Percentiles rank a stretch among this genome's conserved stretches.
These are phyloP conservation scores for Capsicum chinense DNA, from an alignment of 257 asterid species.

Conservation along the genomic window DNA sequence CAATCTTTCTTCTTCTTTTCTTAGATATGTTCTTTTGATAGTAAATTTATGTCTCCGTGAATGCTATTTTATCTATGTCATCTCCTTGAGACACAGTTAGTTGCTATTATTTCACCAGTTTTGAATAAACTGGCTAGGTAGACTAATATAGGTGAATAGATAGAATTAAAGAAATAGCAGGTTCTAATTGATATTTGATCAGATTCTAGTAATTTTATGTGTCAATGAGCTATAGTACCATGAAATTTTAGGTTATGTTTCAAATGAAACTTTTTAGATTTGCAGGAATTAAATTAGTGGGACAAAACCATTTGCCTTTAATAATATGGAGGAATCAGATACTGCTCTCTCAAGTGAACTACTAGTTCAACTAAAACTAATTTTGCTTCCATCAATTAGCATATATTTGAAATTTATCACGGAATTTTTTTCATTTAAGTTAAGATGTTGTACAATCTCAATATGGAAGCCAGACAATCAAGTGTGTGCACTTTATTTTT, in stretches of 20 bases:
- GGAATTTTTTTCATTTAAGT: neutral
- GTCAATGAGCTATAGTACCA: neutral
- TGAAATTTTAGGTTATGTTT: neutral
- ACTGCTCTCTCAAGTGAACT: constrained; percentile 61
- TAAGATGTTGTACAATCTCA: constrained; percentile 20
- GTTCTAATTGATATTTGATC: neutral
- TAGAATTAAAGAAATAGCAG: neutral
- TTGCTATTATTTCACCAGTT: neutral
- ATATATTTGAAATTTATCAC: neutral
- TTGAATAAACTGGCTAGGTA: neutral
- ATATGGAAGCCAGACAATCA: neutral
- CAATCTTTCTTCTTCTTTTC: constrained; percentile 8
- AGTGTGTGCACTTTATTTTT: neutral
- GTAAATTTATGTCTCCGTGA: neutral
- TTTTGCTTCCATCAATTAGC: neutral
- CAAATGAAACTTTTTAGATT: neutral
- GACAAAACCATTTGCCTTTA: constrained; percentile 41
- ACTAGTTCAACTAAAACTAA: constrained; percentile 31
- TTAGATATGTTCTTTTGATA: neutral
- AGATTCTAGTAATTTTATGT: neutral
- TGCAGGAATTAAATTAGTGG: constrained; percentile 51
- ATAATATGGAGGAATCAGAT: constrained; percentile 60
- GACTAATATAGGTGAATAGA: neutral
- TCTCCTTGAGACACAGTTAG: neutral
- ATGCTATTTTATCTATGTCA: neutral